A percentile compares a stretch with the other conserved stretches of the same genome.
Conservation (phyloP, 169 alveolate species). For the Theileria annulata region DNA sequence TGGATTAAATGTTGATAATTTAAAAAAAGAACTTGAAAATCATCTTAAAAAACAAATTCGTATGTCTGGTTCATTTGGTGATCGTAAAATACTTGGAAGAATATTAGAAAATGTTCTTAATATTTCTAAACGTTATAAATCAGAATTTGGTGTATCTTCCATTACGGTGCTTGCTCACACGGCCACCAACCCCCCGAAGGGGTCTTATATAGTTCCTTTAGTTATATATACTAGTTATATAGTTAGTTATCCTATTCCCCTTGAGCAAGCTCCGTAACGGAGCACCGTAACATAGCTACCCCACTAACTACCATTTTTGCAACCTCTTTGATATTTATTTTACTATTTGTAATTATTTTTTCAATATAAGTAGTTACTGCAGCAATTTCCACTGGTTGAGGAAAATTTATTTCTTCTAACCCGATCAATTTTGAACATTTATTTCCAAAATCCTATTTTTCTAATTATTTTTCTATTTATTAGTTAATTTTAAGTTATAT, state of each 20-base stretch:
- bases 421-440: too few species aligned
- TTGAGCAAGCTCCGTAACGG: too few species aligned
- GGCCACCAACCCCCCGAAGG: too few species aligned
- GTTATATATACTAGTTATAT: not conserved
- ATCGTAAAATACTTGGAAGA: conserved; percentile 83
- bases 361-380: too few species aligned
- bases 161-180: not conserved
- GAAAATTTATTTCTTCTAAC: too few species aligned
- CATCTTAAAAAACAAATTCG: conserved; percentile 79
- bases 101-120: conserved; percentile 79
- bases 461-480: too few species aligned
- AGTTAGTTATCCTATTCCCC: too few species aligned
- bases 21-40: conserved; percentile 77
- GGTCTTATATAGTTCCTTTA: not conserved
- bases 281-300: not conserved
- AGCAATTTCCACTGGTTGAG: too few species aligned
- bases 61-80: conserved; percentile 86
- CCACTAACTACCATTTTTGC: not conserved
- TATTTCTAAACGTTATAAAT: conserved; percentile 75
- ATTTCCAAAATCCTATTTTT: too few species aligned
- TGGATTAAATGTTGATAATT: conserved; percentile 72
- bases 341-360: not conserved
- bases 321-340: not conserved
- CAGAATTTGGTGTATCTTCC: conserved; percentile 73
- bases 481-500: too few species aligned